These are phyloP conservation scores for Naganishia friedmannii DNA, from an alignment of 768 basidiomycete species.

Conservation along the genomic window DNA sequence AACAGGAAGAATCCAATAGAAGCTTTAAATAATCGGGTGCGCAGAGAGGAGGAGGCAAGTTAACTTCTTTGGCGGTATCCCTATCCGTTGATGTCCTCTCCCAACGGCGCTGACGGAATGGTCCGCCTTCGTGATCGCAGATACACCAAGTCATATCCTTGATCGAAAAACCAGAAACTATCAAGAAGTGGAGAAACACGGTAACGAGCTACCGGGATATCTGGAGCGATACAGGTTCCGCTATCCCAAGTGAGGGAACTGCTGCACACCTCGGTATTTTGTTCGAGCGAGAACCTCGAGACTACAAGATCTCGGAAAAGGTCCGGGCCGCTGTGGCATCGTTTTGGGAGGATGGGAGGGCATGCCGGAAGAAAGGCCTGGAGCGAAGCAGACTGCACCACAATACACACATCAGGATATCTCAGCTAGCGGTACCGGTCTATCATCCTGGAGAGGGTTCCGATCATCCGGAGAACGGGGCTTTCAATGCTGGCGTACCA, in stretches of 20 bases:
- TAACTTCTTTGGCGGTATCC: too few species aligned
- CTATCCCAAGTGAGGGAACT: too few species aligned
- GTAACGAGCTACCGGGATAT: neutral
- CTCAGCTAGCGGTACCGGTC: neutral
- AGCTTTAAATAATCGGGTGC: neutral
- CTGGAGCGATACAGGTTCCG: neutral
- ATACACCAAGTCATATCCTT: neutral
- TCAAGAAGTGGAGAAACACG: neutral
- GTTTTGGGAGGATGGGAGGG: neutral
- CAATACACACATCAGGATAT: neutral
- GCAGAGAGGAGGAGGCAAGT: neutral
- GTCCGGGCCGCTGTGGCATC: neutral
- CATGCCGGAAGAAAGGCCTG: neutral
- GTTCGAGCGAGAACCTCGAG: neutral
- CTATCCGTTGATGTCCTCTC: too few species aligned
- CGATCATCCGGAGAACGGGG: neutral
- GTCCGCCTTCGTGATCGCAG: neutral
- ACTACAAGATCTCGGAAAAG: neutral
- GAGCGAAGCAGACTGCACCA: too few species aligned
- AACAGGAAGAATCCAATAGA: neutral
- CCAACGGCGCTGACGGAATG: neutral
- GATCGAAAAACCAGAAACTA: neutral
- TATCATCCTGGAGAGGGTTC: neutral
- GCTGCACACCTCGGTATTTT: neutral
- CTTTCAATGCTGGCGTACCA: neutral